Evolutionary conservation across 106 monocot species (phyloP).

Genomic region (Dendrobium nobile): DNA sequence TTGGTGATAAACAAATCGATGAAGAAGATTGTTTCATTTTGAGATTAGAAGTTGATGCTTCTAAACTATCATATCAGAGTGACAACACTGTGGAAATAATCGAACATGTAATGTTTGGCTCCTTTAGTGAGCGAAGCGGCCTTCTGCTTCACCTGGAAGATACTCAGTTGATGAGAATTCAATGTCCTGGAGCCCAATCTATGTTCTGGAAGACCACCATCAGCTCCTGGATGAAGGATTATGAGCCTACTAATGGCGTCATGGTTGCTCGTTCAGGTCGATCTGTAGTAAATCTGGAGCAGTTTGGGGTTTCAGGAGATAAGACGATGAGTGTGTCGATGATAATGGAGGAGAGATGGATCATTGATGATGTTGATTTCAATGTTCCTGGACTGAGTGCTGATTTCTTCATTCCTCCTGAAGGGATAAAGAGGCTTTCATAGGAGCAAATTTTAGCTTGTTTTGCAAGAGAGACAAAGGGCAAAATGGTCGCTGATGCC

Average conservation of each 20-base stretch:
- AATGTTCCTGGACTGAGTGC: slow-evolving; percentile 62
- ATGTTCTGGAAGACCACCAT: slow-evolving; percentile 78
- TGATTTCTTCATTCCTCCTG: slow-evolving; percentile 67
- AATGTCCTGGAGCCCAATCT: slow-evolving; percentile 39
- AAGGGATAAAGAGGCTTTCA: slow-evolving; percentile 10
- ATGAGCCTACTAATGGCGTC: slow-evolving; percentile 45
- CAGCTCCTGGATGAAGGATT: slow-evolving; percentile 51
- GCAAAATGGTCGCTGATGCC: too few relatives aligned
- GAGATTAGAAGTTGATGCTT: slow-evolving; percentile 35
- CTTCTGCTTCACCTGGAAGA: slow-evolving; percentile 69
- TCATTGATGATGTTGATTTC: slow-evolving; percentile 72
- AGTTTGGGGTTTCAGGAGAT: slow-evolving; percentile 46
- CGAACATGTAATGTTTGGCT: slow-evolving; percentile 65
- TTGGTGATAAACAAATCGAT: slow-evolving; percentile 48
- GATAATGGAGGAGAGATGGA: slow-evolving; percentile 83
- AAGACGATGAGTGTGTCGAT: slow-evolving; percentile 20
- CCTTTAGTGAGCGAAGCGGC: slow-evolving; percentile 81
- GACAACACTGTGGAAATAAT: slow-evolving; percentile 65
- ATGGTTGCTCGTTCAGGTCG: slow-evolving; percentile 58
- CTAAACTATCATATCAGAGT: slow-evolving; percentile 35
- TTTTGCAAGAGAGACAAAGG: too few relatives aligned
- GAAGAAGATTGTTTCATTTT: slow-evolving; percentile 70
- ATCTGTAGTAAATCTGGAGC: slow-evolving; percentile 34
- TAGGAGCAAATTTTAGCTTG: not conserved
- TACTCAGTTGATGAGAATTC: slow-evolving; percentile 58